phyloP scores from a whole-genome alignment of 257 asterid genomes.

The Plectranthus barbatus region DNA sequence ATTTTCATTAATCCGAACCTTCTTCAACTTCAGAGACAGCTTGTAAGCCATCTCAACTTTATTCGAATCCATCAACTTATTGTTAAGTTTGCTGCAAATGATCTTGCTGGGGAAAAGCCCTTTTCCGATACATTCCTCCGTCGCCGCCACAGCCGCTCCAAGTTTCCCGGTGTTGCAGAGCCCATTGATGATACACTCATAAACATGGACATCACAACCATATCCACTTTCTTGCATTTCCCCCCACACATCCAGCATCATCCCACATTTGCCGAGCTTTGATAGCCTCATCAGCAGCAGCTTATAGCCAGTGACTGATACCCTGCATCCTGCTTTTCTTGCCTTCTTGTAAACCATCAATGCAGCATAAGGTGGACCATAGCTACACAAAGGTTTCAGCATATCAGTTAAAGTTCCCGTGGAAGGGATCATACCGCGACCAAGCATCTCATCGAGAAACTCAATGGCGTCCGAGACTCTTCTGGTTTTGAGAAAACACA shows the following conservation, averaged over 20 bases:
- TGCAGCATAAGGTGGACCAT: conserved; percentile 96
- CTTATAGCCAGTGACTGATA: conserved; percentile 64
- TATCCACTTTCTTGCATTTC: conserved; percentile 80
- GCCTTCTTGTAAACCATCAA: conserved; percentile 73
- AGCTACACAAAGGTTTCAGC: conserved; percentile 59
- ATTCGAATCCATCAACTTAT: conserved; percentile 55
- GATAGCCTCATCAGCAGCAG: conserved; percentile 70
- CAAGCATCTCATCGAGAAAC: conserved; percentile 76
- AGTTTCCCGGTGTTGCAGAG: conserved; percentile 80
- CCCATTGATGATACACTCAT: conserved; percentile 66
- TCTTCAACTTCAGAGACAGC: conserved; percentile 59
- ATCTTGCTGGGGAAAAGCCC: conserved; percentile 70
- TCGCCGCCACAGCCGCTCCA: conserved; percentile 56
- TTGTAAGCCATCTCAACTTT: conserved; percentile 69
- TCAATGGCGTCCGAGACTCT: conserved; percentile 86
- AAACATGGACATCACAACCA: conserved; percentile 65
- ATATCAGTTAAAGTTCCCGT: conserved; percentile 61
- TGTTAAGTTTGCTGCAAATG: conserved; percentile 70
- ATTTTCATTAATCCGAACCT: conserved; percentile 57
- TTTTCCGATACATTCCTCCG: conserved; percentile 60
- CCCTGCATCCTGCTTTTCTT: conserved; percentile 55
- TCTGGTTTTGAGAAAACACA: conserved; percentile 42
- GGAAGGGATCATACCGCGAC: conserved; percentile 49
- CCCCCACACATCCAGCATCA: conserved; percentile 58
- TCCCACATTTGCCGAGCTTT: conserved; percentile 82